phyloP scores from a whole-genome alignment of 2,329 filamentous ascomycete species.

The Chalaropsis thielavioides region DNA sequence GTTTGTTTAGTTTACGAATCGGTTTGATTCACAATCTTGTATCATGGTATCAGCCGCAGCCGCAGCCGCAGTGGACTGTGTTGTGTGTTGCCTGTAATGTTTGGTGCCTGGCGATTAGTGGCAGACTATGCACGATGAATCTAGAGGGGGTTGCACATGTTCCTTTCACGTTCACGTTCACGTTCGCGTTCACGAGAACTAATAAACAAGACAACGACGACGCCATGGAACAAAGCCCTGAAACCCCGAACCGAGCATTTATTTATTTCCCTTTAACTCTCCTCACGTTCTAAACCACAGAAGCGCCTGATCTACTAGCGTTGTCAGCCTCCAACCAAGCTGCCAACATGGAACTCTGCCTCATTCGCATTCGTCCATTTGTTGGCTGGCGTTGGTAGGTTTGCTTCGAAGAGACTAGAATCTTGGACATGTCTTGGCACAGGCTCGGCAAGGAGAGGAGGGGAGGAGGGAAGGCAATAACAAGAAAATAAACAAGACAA shows the following conservation, averaged over 20 bases:
- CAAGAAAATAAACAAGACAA: neutral
- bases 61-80: neutral
- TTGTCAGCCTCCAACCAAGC: neutral
- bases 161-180: no score
- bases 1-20: neutral
- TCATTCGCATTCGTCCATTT: neutral
- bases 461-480: neutral
- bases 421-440: neutral
- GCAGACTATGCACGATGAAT: neutral
- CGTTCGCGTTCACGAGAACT: neutral
- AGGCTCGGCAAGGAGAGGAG: neutral
- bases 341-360: neutral
- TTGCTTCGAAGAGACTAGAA: neutral
- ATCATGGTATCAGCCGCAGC: neutral
- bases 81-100: neutral
- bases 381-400: neutral
- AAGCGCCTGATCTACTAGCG: neutral
- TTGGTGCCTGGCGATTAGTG: neutral
- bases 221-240: neutral
- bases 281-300: no score
- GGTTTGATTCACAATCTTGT: neutral
- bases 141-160: neutral
- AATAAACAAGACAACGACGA: neutral
- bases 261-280: no score
- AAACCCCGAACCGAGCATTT: no score